These are phyloP conservation scores for Colletotrichum cuscutae DNA, from an alignment of 2,329 filamentous ascomycete species.

Conservation along the genomic window DNA sequence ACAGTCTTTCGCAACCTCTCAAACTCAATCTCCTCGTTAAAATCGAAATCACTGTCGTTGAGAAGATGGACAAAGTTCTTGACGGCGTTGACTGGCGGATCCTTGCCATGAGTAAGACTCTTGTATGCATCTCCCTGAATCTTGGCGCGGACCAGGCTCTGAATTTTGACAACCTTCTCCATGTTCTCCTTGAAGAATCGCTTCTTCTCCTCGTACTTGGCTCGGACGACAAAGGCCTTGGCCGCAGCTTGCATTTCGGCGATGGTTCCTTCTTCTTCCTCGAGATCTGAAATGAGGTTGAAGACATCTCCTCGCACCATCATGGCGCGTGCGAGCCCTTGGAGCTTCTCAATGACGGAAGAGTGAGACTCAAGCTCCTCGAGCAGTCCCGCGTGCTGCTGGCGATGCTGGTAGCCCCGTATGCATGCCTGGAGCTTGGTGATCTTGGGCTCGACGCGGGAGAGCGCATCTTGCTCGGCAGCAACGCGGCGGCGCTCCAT, in stretches of 20 bases:
- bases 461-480: slow-evolving; percentile 63
- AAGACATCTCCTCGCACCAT: slow-evolving; percentile 80
- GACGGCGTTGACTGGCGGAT: slow-evolving; percentile 94
- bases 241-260: slow-evolving; percentile 79
- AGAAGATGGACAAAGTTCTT: slow-evolving; percentile 98
- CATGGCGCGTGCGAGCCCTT: slow-evolving; percentile 82
- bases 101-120: slow-evolving; percentile 94
- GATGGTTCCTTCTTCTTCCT: slow-evolving; percentile 83
- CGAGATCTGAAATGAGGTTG: slow-evolving; percentile 78
- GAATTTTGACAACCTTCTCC: slow-evolving; percentile 98
- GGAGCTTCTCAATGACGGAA: slow-evolving; percentile 74
- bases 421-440: slow-evolving; percentile 73
- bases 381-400: slow-evolving; percentile 70
- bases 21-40: slow-evolving; percentile 98
- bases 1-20: slow-evolving; percentile 95
- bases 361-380: slow-evolving; percentile 77
- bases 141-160: slow-evolving; percentile 94
- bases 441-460: slow-evolving; percentile 66
- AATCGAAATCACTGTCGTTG: slow-evolving; percentile 98
- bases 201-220: slow-evolving; percentile 83
- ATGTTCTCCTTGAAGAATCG: slow-evolving; percentile 95
- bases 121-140: slow-evolving; percentile 99
- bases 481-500: slow-evolving; percentile 63
- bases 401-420: slow-evolving; percentile 73
- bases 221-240: slow-evolving; percentile 78